Conservation (phyloP, 495 filamentous ascomycete species). For the Astrothelium subdiscretum region DNA sequence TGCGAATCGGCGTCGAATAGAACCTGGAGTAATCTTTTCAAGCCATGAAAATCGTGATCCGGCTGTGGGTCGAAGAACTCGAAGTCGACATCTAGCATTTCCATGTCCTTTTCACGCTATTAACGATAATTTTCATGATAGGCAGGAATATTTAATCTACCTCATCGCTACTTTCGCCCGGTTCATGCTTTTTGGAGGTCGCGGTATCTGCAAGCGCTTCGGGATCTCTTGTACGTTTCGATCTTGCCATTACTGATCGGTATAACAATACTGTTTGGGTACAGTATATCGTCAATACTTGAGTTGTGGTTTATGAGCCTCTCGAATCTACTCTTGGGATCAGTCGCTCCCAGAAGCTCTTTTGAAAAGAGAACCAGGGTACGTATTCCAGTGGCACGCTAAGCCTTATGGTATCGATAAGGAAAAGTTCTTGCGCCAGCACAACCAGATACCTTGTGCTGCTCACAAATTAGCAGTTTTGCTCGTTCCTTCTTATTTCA, state of each 20-base stretch:
- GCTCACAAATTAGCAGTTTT: neutral
- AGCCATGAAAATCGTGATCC: constrained; percentile 84
- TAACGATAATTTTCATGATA: neutral
- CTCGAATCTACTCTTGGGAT: no score
- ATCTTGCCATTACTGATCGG: neutral
- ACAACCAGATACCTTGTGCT: neutral
- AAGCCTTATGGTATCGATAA: neutral
- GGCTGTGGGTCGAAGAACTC: constrained; percentile 95
- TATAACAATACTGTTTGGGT: neutral
- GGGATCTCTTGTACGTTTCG: neutral
- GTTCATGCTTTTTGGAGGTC: neutral
- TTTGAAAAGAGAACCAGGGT: neutral
- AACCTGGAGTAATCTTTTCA: constrained; percentile 82
- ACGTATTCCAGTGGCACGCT: neutral
- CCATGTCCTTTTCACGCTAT: constrained; percentile 49
- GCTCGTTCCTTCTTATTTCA: neutral
- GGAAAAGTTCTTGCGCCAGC: neutral
- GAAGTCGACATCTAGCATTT: constrained; percentile 92
- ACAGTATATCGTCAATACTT: no score
- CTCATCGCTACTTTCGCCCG: constrained; percentile 15
- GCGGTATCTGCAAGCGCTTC: neutral
- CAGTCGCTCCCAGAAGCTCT: neutral
- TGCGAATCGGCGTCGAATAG: constrained; percentile 82
- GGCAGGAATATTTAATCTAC: constrained; percentile 2
- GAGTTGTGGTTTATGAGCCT: no score